Percentiles rank a stretch among this genome's conserved stretches.
Evolutionary conservation across 192 early-diverging fungal species (phyloP).

Genomic region (Diversispora epigaea): DNA sequence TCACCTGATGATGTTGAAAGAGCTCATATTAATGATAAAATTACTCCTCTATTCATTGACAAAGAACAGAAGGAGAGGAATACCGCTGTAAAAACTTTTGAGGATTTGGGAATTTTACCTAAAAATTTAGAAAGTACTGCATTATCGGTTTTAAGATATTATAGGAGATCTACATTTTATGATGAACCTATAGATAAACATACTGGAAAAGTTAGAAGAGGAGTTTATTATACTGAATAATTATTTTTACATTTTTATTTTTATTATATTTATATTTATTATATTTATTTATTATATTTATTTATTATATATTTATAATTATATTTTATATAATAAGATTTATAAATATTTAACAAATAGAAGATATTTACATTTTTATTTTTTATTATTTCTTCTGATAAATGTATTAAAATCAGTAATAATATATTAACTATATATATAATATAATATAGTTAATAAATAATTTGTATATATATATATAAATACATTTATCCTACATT

Average conservation of each 20-base stretch:
- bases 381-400: no score
- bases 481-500: neutral
- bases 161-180: conserved; percentile 66
- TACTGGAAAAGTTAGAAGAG: conserved; percentile 48
- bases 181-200: conserved; percentile 56
- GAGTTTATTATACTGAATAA: conserved; percentile 3
- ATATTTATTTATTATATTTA: no score
- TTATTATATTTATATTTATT: no score
- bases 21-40: conserved; percentile 71
- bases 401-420: no score
- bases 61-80: neutral
- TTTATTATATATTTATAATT: no score
- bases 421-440: no score
- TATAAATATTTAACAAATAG: no score
- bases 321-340: no score
- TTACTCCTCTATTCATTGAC: conserved; percentile 39
- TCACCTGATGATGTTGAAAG: conserved; percentile 86
- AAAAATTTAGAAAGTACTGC: conserved; percentile 77
- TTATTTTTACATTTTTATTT: no score
- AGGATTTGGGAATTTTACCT: conserved; percentile 82
- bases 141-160: conserved; percentile 80
- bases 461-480: no score
- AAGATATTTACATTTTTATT: no score
- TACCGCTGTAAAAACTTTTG: conserved; percentile 71
- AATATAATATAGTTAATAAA: no score